Percentiles rank a stretch among this genome's conserved stretches.
phyloP scores from a whole-genome alignment of 2,329 filamentous ascomycete genomes.

The Colletotrichum musae region DNA sequence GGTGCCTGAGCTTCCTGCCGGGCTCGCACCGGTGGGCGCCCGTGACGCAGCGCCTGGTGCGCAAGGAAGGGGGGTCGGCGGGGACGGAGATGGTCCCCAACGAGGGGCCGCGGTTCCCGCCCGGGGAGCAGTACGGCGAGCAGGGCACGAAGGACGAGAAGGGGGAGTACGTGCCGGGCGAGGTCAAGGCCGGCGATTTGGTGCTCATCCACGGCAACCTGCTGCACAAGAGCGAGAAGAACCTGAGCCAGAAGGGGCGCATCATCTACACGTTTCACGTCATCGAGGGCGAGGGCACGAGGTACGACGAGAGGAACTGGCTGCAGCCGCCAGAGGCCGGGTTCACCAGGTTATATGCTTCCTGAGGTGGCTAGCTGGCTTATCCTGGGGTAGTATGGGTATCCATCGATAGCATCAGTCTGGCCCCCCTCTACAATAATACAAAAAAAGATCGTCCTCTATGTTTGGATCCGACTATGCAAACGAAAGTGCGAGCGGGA shows the following conservation, averaged over 20 bases:
- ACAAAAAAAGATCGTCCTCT: slow-evolving; percentile 25
- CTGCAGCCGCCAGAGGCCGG: slow-evolving; percentile 86
- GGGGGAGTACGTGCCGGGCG: slow-evolving; percentile 80
- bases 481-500: not conserved
- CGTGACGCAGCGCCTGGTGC: slow-evolving; percentile 82
- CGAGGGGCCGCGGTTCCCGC: slow-evolving; percentile 74
- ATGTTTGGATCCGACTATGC: slow-evolving; percentile 6
- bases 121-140: slow-evolving; percentile 63
- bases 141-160: slow-evolving; percentile 55
- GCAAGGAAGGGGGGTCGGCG: slow-evolving; percentile 61
- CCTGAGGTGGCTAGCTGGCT: slow-evolving; percentile 27
- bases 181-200: slow-evolving; percentile 91
- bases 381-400: slow-evolving; percentile 12
- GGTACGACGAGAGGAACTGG: slow-evolving; percentile 93
- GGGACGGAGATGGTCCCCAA: slow-evolving; percentile 83
- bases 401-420: slow-evolving; percentile 38
- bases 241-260: slow-evolving; percentile 85
- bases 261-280: slow-evolving; percentile 99
- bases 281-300: slow-evolving; percentile 82
- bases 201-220: slow-evolving; percentile 97
- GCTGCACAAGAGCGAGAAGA: slow-evolving; percentile 96
- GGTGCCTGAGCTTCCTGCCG: slow-evolving; percentile 87
- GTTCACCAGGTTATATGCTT: slow-evolving; percentile 78
- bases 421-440: slow-evolving; percentile 8
- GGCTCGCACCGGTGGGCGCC: slow-evolving; percentile 84